These are phyloP conservation scores for Globisporangium recalcitrans DNA, from an alignment of 352 stramenopile genomes.

Conservation along the genomic window DNA sequence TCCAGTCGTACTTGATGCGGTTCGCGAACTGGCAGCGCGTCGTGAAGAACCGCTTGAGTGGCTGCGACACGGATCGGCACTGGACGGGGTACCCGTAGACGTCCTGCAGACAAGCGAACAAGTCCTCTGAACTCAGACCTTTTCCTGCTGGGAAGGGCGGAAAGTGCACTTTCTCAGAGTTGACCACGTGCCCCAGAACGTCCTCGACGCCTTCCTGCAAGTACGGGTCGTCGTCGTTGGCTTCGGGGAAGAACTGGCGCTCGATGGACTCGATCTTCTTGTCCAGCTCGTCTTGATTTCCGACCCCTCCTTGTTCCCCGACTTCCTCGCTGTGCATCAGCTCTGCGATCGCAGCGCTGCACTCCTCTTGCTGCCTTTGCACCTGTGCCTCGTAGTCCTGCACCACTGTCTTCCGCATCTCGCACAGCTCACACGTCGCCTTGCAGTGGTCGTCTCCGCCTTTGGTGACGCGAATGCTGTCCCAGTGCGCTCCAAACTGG, in stretches of 20 bases:
- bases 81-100: conserved; percentile 4
- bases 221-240: not conserved
- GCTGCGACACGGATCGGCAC: conserved; percentile 4
- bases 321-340: not conserved
- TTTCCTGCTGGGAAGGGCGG: conserved; percentile 1
- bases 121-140: not conserved
- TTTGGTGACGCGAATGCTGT: conserved; percentile 1
- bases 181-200: not conserved
- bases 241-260: not conserved
- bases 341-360: not conserved
- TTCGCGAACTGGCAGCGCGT: conserved; percentile 1
- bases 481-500: conserved; percentile 9
- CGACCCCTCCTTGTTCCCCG: not conserved
- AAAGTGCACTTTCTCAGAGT: not conserved
- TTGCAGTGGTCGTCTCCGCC: not conserved
- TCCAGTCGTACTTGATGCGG: conserved; percentile 6
- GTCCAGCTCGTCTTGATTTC: not conserved
- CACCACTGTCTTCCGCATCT: not conserved
- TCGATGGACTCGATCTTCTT: not conserved
- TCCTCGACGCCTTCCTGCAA: not conserved
- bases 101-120: conserved; percentile 2
- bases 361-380: not conserved
- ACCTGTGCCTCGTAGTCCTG: not conserved
- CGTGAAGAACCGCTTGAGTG: conserved; percentile 2
- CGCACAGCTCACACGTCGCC: not conserved